Evolutionary conservation across 495 filamentous ascomycete species (phyloP), one percentile per base, ranked within the genome.

Genomic region (Glonium stellatum): DNA sequence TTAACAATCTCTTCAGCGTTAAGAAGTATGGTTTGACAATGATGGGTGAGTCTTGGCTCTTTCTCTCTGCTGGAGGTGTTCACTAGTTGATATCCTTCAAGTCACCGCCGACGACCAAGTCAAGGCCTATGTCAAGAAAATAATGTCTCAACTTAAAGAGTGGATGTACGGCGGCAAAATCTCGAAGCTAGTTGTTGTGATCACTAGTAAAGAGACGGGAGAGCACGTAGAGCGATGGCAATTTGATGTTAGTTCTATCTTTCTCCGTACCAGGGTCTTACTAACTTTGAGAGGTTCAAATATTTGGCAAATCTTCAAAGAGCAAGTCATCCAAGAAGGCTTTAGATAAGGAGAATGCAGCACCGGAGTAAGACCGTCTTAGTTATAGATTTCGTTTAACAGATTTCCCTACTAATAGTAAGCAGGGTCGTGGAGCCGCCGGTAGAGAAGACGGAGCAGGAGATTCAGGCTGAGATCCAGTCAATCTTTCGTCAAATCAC

Each of bases 1-100:
- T 15, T 55, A 39, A 41, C 37, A 23, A 18, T 1, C 8, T 6
- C 0, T 31, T 8, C 55, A 87, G 85, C 22, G 90, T 98, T 67
- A 97, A 97, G 75, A 98, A 98, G 79, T 98, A 98, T 84, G 95
- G 95, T 67, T 84, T 98, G 65, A 97, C 95, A 69, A 97, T 98
- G 90, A 88, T 97, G 41, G 82, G 84, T 87, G 75, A 59, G 78
- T 73, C 35, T 39, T 11, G 12, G 19, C 13, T 21, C 48, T 3
- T 52, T 15, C 48, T 23, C 21, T n/a, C 22, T 52, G 4, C 12
- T 52, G 21, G 12, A 52, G 12, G 4, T 23, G 13, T 21, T 1
- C 13, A 23, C 18, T 44, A 1, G 39, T 11, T 44, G 39, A 44
- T 44, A 4, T 4, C 4, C 18, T 44, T 11, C 39, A 58, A 84